Base-by-base conservation (phyloP, 1,284 basidiomycete species). In the Papiliotrema terrestris region DNA sequence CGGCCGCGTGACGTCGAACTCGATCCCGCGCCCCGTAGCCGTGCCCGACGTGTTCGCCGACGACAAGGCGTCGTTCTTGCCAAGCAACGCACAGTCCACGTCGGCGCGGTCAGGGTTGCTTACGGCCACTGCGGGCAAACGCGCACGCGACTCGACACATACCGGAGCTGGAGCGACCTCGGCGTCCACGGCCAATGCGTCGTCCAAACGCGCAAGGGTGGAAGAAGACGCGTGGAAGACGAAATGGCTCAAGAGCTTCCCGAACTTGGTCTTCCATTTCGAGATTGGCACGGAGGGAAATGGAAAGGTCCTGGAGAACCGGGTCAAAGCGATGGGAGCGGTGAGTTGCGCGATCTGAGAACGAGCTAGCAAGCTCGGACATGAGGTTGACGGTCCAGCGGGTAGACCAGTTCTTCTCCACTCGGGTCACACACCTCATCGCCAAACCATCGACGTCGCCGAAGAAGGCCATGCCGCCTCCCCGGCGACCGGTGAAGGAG, bases 221-320 rank as follows among this genome's bases (percentile, higher is more conserved):
- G 82, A 83, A 62, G 82, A 84, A 58, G 80, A 81, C 19, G 86
- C 89, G 63, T 97, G 92, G 80, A 84, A 83, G 62, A 74, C 83
- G 43, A 96, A 92, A 78, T 97, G 93, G 76, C 83, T 82, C 52
- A 83, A 84, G 55, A 88, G 87, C 17, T 95, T 97, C 75, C 90
- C 91, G 1, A 80, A 75, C 25, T 91, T 87, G 79, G 83, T 81
- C 19, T 95, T 97, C 78, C 88, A 93, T 75, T 88, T 97, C 71
- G 90, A 73, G 52, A 55, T 71, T 25, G 82, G 81, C 46, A 72
- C 80, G 22, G 81, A 83, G 19, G 79, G 78, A 20, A 69, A 78
- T 20, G 76, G 81, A 56, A 79, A 81, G 48, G 74, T 74, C 3
- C 74, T 90, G 45, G 81, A 80, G 53, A 68, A 77, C 25, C 80